Evolutionary conservation across 208 protist genomes (phyloP).

Genomic region (Phytomonas sp.): DNA sequence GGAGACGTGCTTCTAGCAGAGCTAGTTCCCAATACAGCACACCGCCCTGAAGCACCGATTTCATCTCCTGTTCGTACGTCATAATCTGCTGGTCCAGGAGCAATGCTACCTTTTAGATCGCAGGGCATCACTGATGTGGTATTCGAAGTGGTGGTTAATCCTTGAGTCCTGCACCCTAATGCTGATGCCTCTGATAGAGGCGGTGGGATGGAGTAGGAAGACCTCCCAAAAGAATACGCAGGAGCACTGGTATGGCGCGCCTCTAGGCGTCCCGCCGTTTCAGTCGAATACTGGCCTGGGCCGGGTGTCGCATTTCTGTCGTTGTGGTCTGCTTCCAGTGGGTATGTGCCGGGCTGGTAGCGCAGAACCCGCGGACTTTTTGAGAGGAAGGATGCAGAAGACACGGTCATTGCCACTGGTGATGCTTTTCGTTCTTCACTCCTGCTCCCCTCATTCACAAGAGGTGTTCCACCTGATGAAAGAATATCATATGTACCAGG

Average conservation of each 20-base stretch:
- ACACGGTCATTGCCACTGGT: not conserved
- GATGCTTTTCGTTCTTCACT: not conserved
- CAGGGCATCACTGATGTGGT: not conserved
- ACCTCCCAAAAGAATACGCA: not conserved
- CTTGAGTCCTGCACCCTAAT: not conserved
- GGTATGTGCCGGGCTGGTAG: not conserved
- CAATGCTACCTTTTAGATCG: not conserved
- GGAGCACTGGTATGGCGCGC: not conserved
- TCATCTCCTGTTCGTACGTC: not conserved
- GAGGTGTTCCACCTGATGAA: not conserved
- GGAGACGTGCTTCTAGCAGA: not conserved
- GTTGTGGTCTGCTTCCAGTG: not conserved
- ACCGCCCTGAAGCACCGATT: not conserved
- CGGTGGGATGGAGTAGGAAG: not conserved
- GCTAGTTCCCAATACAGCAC: not conserved
- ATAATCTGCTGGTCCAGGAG: not conserved
- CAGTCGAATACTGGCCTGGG: not conserved
- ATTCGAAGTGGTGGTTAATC: not conserved
- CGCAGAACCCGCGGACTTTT: not conserved
- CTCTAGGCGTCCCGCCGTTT: not conserved
- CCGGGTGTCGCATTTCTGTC: not conserved
- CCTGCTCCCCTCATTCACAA: not conserved
- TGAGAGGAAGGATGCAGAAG: not conserved
- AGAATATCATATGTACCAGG: constrained; percentile 24
- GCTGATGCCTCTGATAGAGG: not conserved